Percentiles rank a stretch among this genome's conserved stretches.
Conservation (phyloP, 2,329 filamentous ascomycete genomes). For the Fusarium lateritium region DNA sequence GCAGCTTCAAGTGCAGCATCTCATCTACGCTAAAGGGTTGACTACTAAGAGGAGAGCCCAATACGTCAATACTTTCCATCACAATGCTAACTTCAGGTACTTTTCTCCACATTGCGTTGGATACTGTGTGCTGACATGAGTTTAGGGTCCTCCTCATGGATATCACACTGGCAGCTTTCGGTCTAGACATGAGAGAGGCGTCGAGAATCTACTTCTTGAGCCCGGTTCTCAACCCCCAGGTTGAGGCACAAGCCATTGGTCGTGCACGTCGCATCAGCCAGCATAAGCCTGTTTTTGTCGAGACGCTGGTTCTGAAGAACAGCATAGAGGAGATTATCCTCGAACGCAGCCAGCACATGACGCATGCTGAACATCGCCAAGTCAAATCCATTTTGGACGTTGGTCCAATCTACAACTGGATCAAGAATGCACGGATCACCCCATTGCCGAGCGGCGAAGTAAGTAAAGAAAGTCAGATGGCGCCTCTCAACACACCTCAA, state of each 20-base stretch:
- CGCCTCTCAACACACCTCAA: conserved; percentile 61
- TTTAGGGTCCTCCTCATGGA: conserved; percentile 87
- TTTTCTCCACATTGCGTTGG: background rate
- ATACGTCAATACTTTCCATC: conserved; percentile 85
- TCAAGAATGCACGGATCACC: conserved; percentile 66
- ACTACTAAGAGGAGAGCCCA: conserved; percentile 74
- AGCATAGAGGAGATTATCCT: conserved; percentile 91
- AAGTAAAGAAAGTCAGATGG: conserved; percentile 64
- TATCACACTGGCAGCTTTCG: conserved; percentile 88
- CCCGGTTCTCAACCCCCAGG: conserved; percentile 86
- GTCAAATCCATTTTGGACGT: conserved; percentile 72
- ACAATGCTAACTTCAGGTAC: conserved; percentile 72
- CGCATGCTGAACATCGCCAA: conserved; percentile 71
- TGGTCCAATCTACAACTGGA: conserved; percentile 71
- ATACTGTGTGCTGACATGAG: conserved; percentile 10
- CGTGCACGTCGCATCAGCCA: conserved; percentile 91
- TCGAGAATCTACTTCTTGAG: conserved; percentile 91
- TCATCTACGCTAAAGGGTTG: conserved; percentile 78
- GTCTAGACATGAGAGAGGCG: conserved; percentile 86
- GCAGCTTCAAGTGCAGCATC: conserved; percentile 69
- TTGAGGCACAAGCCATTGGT: conserved; percentile 93
- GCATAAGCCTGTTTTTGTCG: conserved; percentile 81
- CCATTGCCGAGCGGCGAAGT: conserved; percentile 47
- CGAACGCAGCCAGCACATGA: conserved; percentile 81
- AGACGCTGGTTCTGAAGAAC: conserved; percentile 84